Percentiles rank a stretch among this genome's conserved stretches.
phyloP scores from a whole-genome alignment of 495 filamentous ascomycete species.

The Talaromyces liani region DNA sequence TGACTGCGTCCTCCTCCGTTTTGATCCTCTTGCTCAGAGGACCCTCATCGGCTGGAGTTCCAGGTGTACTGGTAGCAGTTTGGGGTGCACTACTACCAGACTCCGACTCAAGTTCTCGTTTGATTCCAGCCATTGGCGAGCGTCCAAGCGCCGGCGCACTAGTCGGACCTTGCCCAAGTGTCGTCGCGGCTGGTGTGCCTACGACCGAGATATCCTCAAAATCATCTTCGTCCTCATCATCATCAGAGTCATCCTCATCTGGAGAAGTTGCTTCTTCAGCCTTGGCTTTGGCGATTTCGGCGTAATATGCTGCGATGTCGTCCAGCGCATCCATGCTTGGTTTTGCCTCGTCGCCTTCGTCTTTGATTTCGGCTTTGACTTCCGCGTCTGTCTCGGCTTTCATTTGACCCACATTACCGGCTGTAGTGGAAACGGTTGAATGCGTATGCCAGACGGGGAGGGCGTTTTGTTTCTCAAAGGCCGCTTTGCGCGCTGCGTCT shows the following conservation, averaged over 20 bases:
- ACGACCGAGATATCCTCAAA: constrained; percentile 7
- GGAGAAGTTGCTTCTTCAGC: constrained; percentile 39
- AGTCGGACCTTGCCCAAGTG: constrained; percentile 17
- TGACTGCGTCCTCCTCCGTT: constrained; percentile 22
- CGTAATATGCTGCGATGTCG: constrained; percentile 45
- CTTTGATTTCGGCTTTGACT: constrained; percentile 38
- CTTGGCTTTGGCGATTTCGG: constrained; percentile 42
- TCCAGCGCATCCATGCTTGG: constrained; percentile 36
- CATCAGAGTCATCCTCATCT: constrained; percentile 40
- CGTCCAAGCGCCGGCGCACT: constrained; percentile 19
- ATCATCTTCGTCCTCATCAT: constrained; percentile 4
- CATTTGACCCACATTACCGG: constrained; percentile 14
- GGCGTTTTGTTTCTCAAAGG: constrained; percentile 72
- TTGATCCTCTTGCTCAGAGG: constrained; percentile 40
- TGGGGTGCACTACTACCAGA: constrained; percentile 35
- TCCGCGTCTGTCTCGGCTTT: constrained; percentile 31
- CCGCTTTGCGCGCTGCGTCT: constrained; percentile 64
- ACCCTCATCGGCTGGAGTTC: constrained; percentile 30
- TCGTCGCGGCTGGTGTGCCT: constrained; percentile 24
- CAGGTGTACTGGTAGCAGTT: constrained; percentile 36
- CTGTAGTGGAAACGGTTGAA: constrained; percentile 57
- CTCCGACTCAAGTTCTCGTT: constrained; percentile 33
- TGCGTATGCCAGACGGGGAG: constrained; percentile 86
- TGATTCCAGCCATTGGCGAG: constrained; percentile 21
- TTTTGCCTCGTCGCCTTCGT: constrained; percentile 49